Conservation (phyloP, 805 yeast species). For the Cyberlindnera nakhonratchasimensis region DNA sequence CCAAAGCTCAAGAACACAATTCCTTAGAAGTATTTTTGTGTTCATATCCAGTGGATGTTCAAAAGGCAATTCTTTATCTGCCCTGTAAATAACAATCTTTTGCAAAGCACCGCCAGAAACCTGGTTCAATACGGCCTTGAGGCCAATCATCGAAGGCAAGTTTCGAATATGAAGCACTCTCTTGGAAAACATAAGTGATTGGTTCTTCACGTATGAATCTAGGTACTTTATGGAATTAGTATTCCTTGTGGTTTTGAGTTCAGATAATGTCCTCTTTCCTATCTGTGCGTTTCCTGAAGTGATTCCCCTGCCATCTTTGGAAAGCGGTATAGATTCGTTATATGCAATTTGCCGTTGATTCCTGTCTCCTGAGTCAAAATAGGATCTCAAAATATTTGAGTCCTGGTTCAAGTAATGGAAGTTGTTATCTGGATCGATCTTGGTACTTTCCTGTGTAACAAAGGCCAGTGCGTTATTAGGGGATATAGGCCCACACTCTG, state of each 20-base stretch:
- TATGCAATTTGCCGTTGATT: neutral
- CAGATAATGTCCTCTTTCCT: neutral
- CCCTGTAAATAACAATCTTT: conserved; percentile 35
- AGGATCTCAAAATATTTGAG: neutral
- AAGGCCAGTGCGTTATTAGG: conserved; percentile 3
- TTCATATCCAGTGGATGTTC: neutral
- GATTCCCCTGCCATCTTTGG: neutral
- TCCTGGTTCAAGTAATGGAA: neutral
- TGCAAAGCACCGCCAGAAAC: conserved; percentile 71
- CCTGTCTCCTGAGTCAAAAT: neutral
- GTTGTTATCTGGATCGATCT: neutral
- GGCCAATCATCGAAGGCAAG: conserved; percentile 42
- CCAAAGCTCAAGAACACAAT: conserved; percentile 40
- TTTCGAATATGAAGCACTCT: conserved; percentile 37
- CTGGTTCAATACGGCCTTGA: conserved; percentile 49
- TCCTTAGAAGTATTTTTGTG: conserved; percentile 21
- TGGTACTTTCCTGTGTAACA: conserved; percentile 2
- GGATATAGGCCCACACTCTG: neutral
- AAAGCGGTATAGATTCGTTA: neutral
- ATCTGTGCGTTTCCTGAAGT: too few relatives aligned
- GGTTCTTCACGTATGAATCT: neutral
- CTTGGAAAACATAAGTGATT: conserved; percentile 1
- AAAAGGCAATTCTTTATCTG: conserved; percentile 1
- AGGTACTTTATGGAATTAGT: neutral
- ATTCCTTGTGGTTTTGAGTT: neutral